phyloP scores from a whole-genome alignment of 441 rosid species.

The Macaranga tanarius region DNA sequence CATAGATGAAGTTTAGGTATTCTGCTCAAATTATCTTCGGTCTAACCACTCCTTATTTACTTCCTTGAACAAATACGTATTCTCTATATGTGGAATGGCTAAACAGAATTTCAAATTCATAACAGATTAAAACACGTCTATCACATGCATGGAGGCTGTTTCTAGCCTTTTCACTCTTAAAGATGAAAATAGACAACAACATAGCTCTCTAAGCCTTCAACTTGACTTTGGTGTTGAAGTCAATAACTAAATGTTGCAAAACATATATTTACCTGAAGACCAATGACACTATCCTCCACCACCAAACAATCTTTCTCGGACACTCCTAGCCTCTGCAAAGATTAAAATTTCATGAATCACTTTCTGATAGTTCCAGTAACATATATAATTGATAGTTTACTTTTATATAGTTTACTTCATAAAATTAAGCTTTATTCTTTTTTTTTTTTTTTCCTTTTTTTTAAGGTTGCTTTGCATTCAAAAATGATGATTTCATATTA shows the following conservation, averaged over 20 bases:
- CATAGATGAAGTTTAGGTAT: constrained; percentile 23
- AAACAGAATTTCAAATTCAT: constrained; percentile 5
- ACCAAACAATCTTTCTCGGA: constrained; percentile 76
- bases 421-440: background rate
- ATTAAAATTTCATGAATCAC: constrained; percentile 12
- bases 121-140: background rate
- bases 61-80: background rate
- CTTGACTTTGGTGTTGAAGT: background rate
- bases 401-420: too few species aligned
- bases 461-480: background rate
- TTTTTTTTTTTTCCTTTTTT: background rate
- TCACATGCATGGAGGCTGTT: background rate
- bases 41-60: background rate
- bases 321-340: constrained; percentile 66
- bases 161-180: background rate
- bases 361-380: background rate
- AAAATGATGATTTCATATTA: background rate
- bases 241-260: background rate
- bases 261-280: constrained; percentile 53
- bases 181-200: background rate
- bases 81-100: background rate
- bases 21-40: constrained; percentile 8
- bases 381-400: background rate
- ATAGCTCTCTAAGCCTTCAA: background rate
- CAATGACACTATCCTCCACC: constrained; percentile 92